phyloP scores from a whole-genome alignment of 768 basidiomycete genomes.

The Calocybe gangraenosa region DNA sequence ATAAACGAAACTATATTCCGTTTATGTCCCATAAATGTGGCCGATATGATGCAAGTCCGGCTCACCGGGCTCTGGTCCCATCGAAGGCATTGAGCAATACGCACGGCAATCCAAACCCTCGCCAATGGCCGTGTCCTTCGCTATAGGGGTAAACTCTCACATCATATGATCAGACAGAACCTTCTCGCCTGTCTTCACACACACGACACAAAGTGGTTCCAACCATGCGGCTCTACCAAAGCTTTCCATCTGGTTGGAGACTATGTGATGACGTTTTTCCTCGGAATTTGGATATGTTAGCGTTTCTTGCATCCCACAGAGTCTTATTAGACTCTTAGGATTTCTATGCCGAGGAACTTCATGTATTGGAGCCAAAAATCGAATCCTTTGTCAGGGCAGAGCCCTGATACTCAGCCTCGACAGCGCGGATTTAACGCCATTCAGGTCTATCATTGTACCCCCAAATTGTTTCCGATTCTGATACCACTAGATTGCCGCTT shows the following conservation, averaged over 20 bases:
- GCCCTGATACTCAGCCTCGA: slow-evolving; percentile 1
- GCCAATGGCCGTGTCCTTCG: slow-evolving; percentile 11
- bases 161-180: slow-evolving; percentile 16
- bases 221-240: slow-evolving; percentile 8
- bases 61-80: slow-evolving; percentile 8
- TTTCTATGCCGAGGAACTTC: background rate
- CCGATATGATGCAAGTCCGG: slow-evolving; percentile 1
- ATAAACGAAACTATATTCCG: background rate
- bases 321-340: slow-evolving; percentile 4
- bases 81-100: slow-evolving; percentile 1
- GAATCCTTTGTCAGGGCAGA: slow-evolving; percentile 3
- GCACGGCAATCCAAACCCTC: background rate
- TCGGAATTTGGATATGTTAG: slow-evolving; percentile 12
- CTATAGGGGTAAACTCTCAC: slow-evolving; percentile 4
- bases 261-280: slow-evolving; percentile 5
- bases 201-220: slow-evolving; percentile 5
- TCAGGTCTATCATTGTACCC: background rate
- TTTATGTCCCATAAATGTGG: background rate
- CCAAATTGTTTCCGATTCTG: slow-evolving; percentile 2
- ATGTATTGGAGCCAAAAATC: background rate
- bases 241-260: background rate
- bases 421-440: background rate
- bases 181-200: slow-evolving; percentile 11
- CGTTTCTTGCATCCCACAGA: slow-evolving; percentile 1
- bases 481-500: slow-evolving; percentile 8